A percentile compares a stretch with the other conserved stretches of the same genome.
Conservation (phyloP, 177 flowering plant species). For the Vitis hybrid region DNA sequence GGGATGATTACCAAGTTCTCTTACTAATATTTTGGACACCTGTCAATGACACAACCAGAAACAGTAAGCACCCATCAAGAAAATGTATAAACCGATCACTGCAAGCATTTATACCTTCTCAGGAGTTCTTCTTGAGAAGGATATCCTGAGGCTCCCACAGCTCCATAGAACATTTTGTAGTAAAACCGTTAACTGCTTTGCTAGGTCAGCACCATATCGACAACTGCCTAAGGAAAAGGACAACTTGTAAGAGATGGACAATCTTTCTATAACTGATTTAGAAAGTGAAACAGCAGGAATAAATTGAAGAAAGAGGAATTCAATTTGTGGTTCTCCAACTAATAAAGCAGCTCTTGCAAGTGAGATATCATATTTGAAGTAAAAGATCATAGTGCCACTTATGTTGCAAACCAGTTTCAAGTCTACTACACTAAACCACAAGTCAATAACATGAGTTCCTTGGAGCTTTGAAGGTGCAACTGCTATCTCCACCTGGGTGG, state of each 20-base stretch:
- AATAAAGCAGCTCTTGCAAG: too few relatives aligned
- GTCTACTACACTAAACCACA: too few relatives aligned
- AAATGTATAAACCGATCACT: neutral
- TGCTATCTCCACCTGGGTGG: too few relatives aligned
- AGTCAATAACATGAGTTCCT: too few relatives aligned
- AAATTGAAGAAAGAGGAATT: too few relatives aligned
- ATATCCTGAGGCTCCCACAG: conserved; percentile 85
- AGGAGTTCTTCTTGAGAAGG: conserved; percentile 83
- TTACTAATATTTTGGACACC: conserved; percentile 50
- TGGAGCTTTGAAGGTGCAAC: too few relatives aligned
- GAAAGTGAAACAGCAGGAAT: too few relatives aligned
- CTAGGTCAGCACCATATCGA: conserved; percentile 76
- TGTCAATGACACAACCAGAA: conserved; percentile 23
- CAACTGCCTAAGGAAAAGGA: conserved; percentile 52
- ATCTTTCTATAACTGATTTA: neutral
- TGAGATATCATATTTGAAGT: too few relatives aligned
- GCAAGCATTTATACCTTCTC: conserved; percentile 29
- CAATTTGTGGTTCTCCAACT: too few relatives aligned
- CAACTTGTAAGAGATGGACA: neutral
- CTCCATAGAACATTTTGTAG: conserved; percentile 66
- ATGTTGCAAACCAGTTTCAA: too few relatives aligned
- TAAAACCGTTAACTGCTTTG: conserved; percentile 52
- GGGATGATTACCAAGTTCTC: conserved; percentile 56
- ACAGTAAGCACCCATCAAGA: neutral
- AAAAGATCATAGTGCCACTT: too few relatives aligned